A percentile compares a stretch with the other conserved stretches of the same genome.
Evolutionary conservation across 306 rosid species (phyloP).

Genomic region (Glycine latifolia): DNA sequence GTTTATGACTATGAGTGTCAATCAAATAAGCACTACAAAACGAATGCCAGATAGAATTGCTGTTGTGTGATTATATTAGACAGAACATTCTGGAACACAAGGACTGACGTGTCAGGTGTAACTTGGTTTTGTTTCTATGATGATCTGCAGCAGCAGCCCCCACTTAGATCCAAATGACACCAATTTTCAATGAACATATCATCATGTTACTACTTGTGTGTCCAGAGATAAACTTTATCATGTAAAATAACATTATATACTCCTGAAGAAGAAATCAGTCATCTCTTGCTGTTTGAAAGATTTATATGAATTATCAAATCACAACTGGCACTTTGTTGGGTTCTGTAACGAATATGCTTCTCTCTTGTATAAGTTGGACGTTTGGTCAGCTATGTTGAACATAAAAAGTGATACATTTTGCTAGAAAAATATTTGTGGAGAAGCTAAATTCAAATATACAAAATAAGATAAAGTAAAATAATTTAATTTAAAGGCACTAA

Average conservation of each 20-base stretch:
- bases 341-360: neutral
- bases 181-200: conserved; percentile 34
- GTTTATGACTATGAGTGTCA: neutral
- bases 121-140: conserved; percentile 34
- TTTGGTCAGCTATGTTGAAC: neutral
- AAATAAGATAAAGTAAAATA: neutral
- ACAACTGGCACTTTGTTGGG: neutral
- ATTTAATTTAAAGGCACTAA: neutral
- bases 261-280: neutral
- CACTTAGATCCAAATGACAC: conserved; percentile 36
- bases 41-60: conserved; percentile 32
- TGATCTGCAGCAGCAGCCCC: conserved; percentile 4
- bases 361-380: neutral
- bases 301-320: neutral
- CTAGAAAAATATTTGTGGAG: neutral
- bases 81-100: conserved; percentile 49
- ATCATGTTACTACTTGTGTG: conserved; percentile 18
- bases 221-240: conserved; percentile 10
- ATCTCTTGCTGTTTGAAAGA: neutral
- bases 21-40: neutral
- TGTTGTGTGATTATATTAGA: conserved; percentile 34
- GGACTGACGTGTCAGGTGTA: conserved; percentile 45
- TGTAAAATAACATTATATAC: neutral
- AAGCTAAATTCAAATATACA: neutral
- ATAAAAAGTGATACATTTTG: neutral